Conservation (phyloP, 768 basidiomycete genomes). For the Suillus luteus region DNA sequence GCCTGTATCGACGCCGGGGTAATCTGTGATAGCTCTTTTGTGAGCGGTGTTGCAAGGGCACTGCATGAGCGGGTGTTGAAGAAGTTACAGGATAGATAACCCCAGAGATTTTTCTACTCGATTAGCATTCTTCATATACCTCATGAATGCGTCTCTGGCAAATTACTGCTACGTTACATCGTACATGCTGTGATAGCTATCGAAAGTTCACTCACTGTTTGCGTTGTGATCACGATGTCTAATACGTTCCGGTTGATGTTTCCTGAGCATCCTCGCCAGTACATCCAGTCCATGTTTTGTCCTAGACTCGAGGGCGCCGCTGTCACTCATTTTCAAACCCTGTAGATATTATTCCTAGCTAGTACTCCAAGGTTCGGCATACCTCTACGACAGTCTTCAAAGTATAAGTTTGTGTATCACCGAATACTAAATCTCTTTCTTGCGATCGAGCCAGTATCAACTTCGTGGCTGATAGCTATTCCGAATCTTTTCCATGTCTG, state of each 20-base stretch:
- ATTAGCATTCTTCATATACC: not conserved
- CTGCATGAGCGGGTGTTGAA: constrained; percentile 51
- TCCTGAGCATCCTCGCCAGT: too few relatives aligned
- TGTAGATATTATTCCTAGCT: not conserved
- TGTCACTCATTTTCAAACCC: too few relatives aligned
- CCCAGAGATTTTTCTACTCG: not conserved
- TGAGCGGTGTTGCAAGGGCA: constrained; percentile 48
- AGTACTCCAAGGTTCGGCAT: not conserved
- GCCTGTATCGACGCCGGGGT: constrained; percentile 63
- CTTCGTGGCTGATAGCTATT: constrained; percentile 2
- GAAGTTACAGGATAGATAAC: constrained; percentile 26
- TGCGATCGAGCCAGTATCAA: not conserved
- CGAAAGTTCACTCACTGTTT: too few relatives aligned
- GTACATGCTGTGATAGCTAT: not conserved
- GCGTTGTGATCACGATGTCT: too few relatives aligned
- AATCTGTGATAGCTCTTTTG: constrained; percentile 53
- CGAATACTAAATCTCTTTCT: constrained; percentile 4
- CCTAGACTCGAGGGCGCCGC: too few relatives aligned
- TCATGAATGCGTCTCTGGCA: not conserved
- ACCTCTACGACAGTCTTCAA: not conserved
- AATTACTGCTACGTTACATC: not conserved
- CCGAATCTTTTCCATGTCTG: constrained; percentile 2
- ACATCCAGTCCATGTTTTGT: too few relatives aligned
- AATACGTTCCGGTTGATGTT: too few relatives aligned
- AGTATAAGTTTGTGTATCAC: not conserved